Conservation (phyloP, 2,329 filamentous ascomycete genomes). For the Ophiostoma sp. region DNA sequence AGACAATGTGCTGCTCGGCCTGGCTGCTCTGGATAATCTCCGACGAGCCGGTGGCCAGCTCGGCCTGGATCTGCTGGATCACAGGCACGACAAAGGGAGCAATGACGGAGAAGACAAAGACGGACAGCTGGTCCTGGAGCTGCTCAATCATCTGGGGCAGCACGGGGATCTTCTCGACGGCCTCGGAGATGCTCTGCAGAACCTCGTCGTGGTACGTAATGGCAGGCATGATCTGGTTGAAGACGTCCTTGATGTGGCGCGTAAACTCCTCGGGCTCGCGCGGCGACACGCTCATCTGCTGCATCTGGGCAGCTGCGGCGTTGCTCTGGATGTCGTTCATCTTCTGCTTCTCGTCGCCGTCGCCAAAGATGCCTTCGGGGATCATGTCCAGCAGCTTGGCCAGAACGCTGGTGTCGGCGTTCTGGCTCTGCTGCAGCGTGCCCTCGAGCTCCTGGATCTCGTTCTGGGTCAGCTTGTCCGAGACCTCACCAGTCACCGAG, state of each 20-base stretch:
- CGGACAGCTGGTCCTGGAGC: constrained; percentile 76
- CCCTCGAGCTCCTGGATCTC: constrained; percentile 85
- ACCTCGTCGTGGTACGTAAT: constrained; percentile 88
- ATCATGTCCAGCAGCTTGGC: constrained; percentile 77
- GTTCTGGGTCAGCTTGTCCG: constrained; percentile 85
- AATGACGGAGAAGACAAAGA: constrained; percentile 88
- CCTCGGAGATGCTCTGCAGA: constrained; percentile 69
- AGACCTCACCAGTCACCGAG: constrained; percentile 72
- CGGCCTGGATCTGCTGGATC: constrained; percentile 78
- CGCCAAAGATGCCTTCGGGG: constrained; percentile 72
- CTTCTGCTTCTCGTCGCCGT: constrained; percentile 66
- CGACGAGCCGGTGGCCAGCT: constrained; percentile 77
- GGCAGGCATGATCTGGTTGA: constrained; percentile 77
- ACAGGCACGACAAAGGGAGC: constrained; percentile 84
- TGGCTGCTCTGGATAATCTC: constrained; percentile 83
- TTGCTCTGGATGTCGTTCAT: constrained; percentile 75
- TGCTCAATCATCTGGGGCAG: constrained; percentile 81
- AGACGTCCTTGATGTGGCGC: constrained; percentile 65
- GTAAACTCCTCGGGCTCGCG: constrained; percentile 81
- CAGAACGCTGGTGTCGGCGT: constrained; percentile 66
- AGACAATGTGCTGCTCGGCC: constrained; percentile 80
- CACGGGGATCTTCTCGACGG: constrained; percentile 79
- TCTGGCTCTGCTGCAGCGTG: constrained; percentile 62
- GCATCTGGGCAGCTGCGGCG: constrained; percentile 67
- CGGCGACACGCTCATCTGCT: constrained; percentile 68